Percentiles rank a stretch among this genome's conserved stretches.
These are phyloP conservation scores for Pythium aristosporum DNA, from an alignment of 352 stramenopile species.

Conservation along the genomic window DNA sequence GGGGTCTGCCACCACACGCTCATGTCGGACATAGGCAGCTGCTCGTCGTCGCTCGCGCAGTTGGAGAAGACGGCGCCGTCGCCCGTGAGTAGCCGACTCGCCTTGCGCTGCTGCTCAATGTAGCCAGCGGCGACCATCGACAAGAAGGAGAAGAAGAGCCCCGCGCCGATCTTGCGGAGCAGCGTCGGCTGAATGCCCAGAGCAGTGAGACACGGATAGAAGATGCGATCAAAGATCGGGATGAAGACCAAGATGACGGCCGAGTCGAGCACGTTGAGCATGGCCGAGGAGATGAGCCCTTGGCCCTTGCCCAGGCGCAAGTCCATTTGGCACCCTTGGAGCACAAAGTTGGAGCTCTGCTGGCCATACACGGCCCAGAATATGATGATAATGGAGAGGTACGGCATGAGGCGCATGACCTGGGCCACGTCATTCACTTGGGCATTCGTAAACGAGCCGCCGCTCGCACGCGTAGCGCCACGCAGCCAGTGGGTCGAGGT, in stretches of 20 bases:
- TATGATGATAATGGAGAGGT: conserved; percentile 77
- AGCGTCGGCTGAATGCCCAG: conserved; percentile 76
- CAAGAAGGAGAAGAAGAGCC: conserved; percentile 79
- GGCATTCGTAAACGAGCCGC: conserved; percentile 50
- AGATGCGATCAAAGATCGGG: conserved; percentile 79
- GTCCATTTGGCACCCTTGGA: conserved; percentile 77
- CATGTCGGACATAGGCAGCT: conserved; percentile 75
- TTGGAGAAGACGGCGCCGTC: conserved; percentile 45
- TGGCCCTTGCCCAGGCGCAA: conserved; percentile 44
- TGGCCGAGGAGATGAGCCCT: conserved; percentile 77
- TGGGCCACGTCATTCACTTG: conserved; percentile 76
- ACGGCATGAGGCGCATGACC: conserved; percentile 75
- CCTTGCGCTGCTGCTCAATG: conserved; percentile 76
- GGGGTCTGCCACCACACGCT: conserved; percentile 91
- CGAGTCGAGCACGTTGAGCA: conserved; percentile 88
- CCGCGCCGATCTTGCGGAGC: conserved; percentile 85
- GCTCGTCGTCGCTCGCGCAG: conserved; percentile 53
- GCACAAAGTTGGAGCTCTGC: conserved; percentile 80
- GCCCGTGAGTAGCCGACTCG: conserved; percentile 35
- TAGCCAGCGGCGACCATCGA: conserved; percentile 71
- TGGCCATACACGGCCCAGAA: conserved; percentile 86
- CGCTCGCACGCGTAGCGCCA: conserved; percentile 44
- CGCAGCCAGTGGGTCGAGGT: conserved; percentile 62
- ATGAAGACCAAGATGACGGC: conserved; percentile 91
- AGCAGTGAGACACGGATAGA: conserved; percentile 75